phyloP scores from a whole-genome alignment of 208 protist species.

The Trypanosoma theileri region DNA sequence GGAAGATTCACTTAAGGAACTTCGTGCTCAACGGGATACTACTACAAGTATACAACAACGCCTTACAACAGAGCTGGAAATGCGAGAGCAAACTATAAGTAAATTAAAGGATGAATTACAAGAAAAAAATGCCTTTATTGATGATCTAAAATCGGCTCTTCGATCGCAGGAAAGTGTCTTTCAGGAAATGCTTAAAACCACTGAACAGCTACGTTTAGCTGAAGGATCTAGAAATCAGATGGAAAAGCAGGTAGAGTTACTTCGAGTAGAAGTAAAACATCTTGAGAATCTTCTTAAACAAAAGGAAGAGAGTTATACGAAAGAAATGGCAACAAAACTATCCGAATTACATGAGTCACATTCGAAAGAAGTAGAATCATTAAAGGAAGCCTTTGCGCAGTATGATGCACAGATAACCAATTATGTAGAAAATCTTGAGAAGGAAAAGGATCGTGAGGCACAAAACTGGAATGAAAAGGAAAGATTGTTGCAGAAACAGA shows the following conservation, averaged over 20 bases:
- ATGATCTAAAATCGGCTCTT: constrained; percentile 25
- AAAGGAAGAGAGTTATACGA: constrained; percentile 2
- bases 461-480: constrained; percentile 41
- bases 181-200: constrained; percentile 33
- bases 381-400: constrained; percentile 48
- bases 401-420: constrained; percentile 47
- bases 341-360: constrained; percentile 35
- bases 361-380: constrained; percentile 34
- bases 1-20: not conserved
- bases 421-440: constrained; percentile 40
- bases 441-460: constrained; percentile 35
- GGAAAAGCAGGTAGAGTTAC: constrained; percentile 17
- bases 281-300: constrained; percentile 7
- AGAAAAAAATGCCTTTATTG: constrained; percentile 28
- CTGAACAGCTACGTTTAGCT: constrained; percentile 25
- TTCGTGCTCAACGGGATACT: constrained; percentile 1
- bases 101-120: constrained; percentile 12
- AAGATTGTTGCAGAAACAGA: constrained; percentile 31
- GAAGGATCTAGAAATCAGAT: constrained; percentile 12
- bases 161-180: constrained; percentile 25
- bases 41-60: not conserved
- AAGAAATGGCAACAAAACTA: constrained; percentile 21
- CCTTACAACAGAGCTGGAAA: constrained; percentile 15
- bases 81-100: constrained; percentile 8
- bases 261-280: constrained; percentile 13